Conservation (phyloP, 352 stramenopile species). For the Globisporangium yorkense region DNA sequence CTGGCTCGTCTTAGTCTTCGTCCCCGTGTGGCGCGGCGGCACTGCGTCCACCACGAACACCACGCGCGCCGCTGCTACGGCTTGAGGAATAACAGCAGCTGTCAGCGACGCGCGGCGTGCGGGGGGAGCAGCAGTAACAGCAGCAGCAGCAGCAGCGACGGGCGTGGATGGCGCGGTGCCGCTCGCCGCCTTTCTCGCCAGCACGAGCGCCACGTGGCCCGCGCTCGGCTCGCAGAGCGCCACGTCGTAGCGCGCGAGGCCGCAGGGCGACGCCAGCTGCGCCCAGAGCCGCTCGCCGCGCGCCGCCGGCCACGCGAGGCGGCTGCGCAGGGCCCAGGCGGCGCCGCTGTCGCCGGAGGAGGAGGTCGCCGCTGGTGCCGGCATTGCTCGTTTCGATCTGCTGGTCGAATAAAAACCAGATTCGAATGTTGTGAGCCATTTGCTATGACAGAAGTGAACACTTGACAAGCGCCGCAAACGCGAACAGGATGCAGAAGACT, state of each 20-base stretch:
- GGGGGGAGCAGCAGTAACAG: too few species aligned
- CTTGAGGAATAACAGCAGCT: background rate
- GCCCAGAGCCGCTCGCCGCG: conserved; percentile 11
- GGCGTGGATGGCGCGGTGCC: background rate
- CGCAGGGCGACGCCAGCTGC: conserved; percentile 6
- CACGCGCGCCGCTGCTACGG: conserved; percentile 24
- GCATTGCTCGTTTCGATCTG: too few species aligned
- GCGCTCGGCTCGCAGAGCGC: conserved; percentile 16
- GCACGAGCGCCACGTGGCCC: conserved; percentile 15
- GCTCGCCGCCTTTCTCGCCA: conserved; percentile 4
- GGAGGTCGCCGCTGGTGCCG: background rate
- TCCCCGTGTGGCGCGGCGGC: conserved; percentile 21
- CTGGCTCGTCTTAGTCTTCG: conserved; percentile 7
- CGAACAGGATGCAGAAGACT: too few species aligned
- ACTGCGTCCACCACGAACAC: conserved; percentile 76
- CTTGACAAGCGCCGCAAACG: too few species aligned
- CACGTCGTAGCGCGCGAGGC: conserved; percentile 13
- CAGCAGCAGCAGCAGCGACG: background rate
- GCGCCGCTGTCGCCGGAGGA: background rate
- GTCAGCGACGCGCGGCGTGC: background rate
- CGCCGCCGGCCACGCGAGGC: conserved; percentile 8
- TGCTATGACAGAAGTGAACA: too few species aligned
- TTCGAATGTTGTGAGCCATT: background rate
- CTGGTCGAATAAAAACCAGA: background rate
- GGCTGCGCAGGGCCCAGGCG: background rate